A percentile compares a stretch with the other conserved stretches of the same genome.
These are phyloP conservation scores for Metahyphopichia silvanorum DNA, from an alignment of 805 yeast species.

Conservation along the genomic window DNA sequence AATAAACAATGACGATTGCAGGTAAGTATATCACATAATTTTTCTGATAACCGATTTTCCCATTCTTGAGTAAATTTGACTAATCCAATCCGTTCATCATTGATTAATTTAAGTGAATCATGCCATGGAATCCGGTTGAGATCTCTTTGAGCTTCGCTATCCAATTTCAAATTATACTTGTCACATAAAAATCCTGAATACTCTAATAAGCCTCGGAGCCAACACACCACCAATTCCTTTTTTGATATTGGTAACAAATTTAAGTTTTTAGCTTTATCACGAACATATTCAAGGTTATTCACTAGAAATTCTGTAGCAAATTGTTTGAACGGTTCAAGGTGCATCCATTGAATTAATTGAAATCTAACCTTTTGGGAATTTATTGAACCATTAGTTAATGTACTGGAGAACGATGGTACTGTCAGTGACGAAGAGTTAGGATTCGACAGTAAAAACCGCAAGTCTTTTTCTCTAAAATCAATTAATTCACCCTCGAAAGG, in stretches of 20 bases:
- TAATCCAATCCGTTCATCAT: constrained; percentile 5
- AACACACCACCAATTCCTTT: no score
- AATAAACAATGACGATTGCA: constrained; percentile 25
- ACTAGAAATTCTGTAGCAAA: constrained; percentile 17
- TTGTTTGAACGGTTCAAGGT: constrained; percentile 31
- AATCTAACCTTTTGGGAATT: constrained; percentile 11
- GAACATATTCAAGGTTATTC: constrained; percentile 16
- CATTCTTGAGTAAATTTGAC: constrained; percentile 22
- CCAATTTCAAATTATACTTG: constrained; percentile 2
- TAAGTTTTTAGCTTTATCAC: constrained; percentile 10
- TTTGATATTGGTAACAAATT: constrained; percentile 6
- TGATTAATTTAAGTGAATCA: constrained; percentile 4
- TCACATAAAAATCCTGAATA: not conserved
- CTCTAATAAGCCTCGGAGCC: no score
- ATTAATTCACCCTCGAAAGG: constrained; percentile 25
- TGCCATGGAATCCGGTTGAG: no score
- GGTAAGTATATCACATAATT: constrained; percentile 20
- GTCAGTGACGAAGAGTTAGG: constrained; percentile 5
- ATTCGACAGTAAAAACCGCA: constrained; percentile 21
- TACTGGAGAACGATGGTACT: constrained; percentile 1
- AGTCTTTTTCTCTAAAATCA: constrained; percentile 35
- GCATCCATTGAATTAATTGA: constrained; percentile 38
- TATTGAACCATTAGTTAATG: constrained; percentile 2
- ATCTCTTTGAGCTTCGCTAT: no score
- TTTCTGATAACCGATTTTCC: constrained; percentile 24